These are phyloP conservation scores for Leccinum sublutescens DNA, from an alignment of 768 basidiomycete species.

Conservation along the genomic window DNA sequence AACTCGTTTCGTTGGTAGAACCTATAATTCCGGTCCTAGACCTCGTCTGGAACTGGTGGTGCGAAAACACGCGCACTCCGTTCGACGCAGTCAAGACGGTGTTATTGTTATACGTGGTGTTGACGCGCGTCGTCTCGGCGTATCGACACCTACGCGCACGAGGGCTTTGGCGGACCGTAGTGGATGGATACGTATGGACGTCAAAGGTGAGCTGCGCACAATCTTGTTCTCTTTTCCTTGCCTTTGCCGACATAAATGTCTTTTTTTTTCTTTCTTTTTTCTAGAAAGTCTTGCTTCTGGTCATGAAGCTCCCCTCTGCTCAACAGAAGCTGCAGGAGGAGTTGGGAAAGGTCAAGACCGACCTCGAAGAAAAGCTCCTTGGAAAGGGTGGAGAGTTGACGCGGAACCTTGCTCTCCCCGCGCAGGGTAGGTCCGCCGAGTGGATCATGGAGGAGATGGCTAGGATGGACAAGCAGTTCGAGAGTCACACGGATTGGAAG, in stretches of 20 bases:
- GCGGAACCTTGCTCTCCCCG: slow-evolving; percentile 66
- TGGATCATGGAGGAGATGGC: slow-evolving; percentile 82
- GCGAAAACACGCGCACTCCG: slow-evolving; percentile 12
- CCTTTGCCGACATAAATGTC: background rate
- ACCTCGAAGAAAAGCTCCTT: slow-evolving; percentile 67
- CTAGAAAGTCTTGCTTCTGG: slow-evolving; percentile 55
- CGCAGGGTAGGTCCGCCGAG: slow-evolving; percentile 58
- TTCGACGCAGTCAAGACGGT: slow-evolving; percentile 33
- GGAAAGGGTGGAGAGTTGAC: slow-evolving; percentile 61
- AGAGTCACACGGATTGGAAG: slow-evolving; percentile 51
- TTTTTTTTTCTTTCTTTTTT: background rate
- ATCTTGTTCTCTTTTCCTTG: background rate
- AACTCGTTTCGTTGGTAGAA: slow-evolving; percentile 11
- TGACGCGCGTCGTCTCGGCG: slow-evolving; percentile 23
- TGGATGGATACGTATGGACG: slow-evolving; percentile 29
- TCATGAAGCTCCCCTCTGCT: slow-evolving; percentile 60
- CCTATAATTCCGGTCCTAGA: slow-evolving; percentile 2
- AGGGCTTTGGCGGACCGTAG: slow-evolving; percentile 30
- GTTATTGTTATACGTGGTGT: slow-evolving; percentile 35
- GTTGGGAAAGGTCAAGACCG: slow-evolving; percentile 59
- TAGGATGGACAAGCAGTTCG: slow-evolving; percentile 66
- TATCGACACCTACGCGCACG: slow-evolving; percentile 39
- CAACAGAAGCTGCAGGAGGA: slow-evolving; percentile 58
- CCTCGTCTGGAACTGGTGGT: slow-evolving; percentile 17
- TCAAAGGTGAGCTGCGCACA: slow-evolving; percentile 17